These are phyloP conservation scores for Geranium rotundifolium DNA, from an alignment of 345 rosid species.

Conservation along the genomic window DNA sequence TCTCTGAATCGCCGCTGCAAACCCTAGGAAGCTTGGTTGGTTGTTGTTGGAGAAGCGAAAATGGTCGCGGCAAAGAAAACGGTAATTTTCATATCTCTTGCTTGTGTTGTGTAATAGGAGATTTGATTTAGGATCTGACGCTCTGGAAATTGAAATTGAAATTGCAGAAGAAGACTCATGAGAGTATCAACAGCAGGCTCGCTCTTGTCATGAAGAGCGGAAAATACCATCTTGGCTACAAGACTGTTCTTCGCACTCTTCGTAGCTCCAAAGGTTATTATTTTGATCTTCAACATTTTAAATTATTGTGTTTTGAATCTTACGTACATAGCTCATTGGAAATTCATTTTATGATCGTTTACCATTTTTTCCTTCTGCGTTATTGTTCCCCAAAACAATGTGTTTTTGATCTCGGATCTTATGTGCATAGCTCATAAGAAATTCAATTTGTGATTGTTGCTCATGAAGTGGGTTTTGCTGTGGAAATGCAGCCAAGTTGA, in stretches of 20 bases:
- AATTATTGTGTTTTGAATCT: background rate
- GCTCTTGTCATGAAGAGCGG: slow-evolving; percentile 24
- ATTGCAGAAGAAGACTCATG: slow-evolving; percentile 52
- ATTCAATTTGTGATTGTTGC: background rate
- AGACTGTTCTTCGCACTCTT: slow-evolving; percentile 39
- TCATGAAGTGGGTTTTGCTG: background rate
- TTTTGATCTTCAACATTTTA: background rate
- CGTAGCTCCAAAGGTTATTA: slow-evolving; percentile 30
- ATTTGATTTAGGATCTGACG: background rate
- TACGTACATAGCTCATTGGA: background rate
- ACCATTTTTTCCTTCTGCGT: too few relatives aligned
- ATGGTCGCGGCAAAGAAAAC: background rate
- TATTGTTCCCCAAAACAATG: background rate
- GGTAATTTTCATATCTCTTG: background rate
- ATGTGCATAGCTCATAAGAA: background rate
- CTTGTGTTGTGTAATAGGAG: background rate
- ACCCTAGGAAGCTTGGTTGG: background rate
- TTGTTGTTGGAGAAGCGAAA: background rate
- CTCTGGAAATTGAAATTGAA: too few relatives aligned
- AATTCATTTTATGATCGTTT: background rate
- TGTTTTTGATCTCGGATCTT: background rate
- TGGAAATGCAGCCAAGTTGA: background rate
- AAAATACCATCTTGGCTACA: slow-evolving; percentile 34
- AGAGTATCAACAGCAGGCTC: slow-evolving; percentile 47
- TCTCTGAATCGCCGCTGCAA: background rate